A percentile compares a stretch with the other conserved stretches of the same genome.
phyloP scores from a whole-genome alignment of 179 eudicot species.

The Amaranthus tricolor region DNA sequence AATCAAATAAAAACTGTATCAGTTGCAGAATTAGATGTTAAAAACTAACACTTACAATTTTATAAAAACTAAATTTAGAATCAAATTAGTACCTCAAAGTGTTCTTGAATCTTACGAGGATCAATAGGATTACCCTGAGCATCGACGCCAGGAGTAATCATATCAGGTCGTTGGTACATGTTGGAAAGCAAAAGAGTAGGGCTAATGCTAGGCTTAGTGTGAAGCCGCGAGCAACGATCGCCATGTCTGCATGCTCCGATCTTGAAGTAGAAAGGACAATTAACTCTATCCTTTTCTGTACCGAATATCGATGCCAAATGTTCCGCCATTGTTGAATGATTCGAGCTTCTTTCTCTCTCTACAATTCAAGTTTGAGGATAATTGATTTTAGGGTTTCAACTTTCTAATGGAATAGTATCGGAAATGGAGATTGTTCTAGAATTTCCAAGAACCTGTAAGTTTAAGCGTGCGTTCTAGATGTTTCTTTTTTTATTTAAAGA shows the following conservation, averaged over 20 bases:
- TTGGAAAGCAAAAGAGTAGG: conserved; percentile 66
- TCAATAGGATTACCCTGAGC: conserved; percentile 67
- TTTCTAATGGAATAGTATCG: too few species aligned
- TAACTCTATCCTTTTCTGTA: conserved; percentile 72
- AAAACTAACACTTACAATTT: neutral
- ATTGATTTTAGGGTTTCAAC: neutral
- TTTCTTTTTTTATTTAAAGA: neutral
- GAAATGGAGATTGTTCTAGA: neutral
- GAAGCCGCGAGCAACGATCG: conserved; percentile 70
- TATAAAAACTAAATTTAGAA: neutral
- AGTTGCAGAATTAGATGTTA: too few species aligned
- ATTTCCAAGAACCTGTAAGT: too few species aligned
- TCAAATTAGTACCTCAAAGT: conserved; percentile 45
- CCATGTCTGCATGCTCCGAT: conserved; percentile 84
- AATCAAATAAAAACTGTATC: neutral
- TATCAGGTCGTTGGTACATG: conserved; percentile 75
- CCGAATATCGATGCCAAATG: conserved; percentile 78
- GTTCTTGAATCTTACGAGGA: conserved; percentile 59
- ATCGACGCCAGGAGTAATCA: conserved; percentile 80
- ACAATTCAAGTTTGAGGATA: neutral
- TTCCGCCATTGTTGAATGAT: conserved; percentile 54
- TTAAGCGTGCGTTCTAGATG: conserved; percentile 9
- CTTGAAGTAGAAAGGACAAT: conserved; percentile 82
- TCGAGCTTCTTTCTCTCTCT: neutral
- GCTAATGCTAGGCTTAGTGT: conserved; percentile 67